A percentile compares a stretch with the other conserved stretches of the same genome.
Conservation (phyloP, 148 eudicot species). For the Amaranthus palmeri region DNA sequence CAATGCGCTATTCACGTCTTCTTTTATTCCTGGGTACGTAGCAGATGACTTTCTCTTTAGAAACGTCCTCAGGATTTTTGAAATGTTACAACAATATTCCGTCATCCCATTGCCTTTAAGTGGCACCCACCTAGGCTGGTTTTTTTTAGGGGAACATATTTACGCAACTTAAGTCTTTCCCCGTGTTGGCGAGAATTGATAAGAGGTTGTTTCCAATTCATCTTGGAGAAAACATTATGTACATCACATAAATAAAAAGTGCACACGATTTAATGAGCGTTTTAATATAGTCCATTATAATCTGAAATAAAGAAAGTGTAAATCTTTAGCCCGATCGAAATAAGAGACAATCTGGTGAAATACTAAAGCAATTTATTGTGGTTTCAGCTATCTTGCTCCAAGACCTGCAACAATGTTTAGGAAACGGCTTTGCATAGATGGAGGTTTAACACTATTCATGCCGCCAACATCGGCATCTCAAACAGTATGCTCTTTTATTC, state of each 20-base stretch:
- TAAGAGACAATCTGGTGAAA: not conserved
- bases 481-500: conserved; percentile 58
- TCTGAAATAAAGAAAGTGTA: no score
- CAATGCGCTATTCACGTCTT: conserved; percentile 87
- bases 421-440: conserved; percentile 86
- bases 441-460: conserved; percentile 96
- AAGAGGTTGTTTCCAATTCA: no score
- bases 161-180: no score
- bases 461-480: conserved; percentile 94
- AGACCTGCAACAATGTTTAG: conserved; percentile 92
- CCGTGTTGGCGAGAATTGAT: no score
- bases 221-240: no score
- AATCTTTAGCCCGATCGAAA: no score
- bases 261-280: no score
- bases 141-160: no score
- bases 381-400: conserved; percentile 79
- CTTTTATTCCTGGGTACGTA: conserved; percentile 93
- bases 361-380: conserved; percentile 16
- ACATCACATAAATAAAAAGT: no score
- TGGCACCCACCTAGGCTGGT: no score
- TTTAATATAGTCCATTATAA: no score
- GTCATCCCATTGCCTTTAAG: no score
- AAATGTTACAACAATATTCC: not conserved
- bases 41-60: not conserved
- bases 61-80: not conserved